Evolutionary conservation across 495 filamentous ascomycete species (phyloP).

Genomic region (Tuber microsphaerosporum): DNA sequence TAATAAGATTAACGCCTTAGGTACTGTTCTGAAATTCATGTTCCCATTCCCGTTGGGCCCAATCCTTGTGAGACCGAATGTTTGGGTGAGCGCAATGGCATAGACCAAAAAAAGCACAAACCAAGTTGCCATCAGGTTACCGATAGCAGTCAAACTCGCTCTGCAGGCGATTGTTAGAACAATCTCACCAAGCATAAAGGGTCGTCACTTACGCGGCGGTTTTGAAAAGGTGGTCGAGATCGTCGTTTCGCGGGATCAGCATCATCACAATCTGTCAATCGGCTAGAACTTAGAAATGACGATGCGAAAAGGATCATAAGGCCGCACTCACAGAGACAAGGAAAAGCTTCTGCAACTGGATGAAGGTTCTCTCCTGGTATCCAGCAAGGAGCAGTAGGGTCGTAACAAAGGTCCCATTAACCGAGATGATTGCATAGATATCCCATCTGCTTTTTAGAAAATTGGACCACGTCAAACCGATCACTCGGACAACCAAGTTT

Average conservation of each 20-base stretch:
- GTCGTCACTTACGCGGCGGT: constrained; percentile 63
- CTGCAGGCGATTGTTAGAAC: constrained; percentile 20
- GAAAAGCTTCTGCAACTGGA: constrained; percentile 84
- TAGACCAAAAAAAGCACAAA: constrained; percentile 92
- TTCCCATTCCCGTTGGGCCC: constrained; percentile 65
- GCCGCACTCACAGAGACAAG: constrained; percentile 56
- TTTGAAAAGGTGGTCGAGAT: constrained; percentile 97
- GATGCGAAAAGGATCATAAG: neutral
- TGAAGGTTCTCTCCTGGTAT: constrained; percentile 53
- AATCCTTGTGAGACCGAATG: constrained; percentile 91
- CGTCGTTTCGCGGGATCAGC: constrained; percentile 93
- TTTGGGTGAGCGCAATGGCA: constrained; percentile 92
- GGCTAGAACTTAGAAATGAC: constrained; percentile 1
- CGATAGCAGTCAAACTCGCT: constrained; percentile 83
- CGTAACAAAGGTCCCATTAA: constrained; percentile 74
- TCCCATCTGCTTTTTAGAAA: constrained; percentile 96
- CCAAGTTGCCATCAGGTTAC: constrained; percentile 93
- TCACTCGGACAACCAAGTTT: constrained; percentile 76
- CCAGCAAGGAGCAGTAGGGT: constrained; percentile 62
- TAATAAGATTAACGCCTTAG: constrained; percentile 84
- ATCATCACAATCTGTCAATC: constrained; percentile 62
- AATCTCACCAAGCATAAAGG: neutral
- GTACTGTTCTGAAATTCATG: constrained; percentile 87
- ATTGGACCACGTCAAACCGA: constrained; percentile 85
- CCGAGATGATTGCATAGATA: constrained; percentile 73